Base-by-base conservation (phyloP, 257 asterid genomes). In the Haberlea rhodopensis region DNA sequence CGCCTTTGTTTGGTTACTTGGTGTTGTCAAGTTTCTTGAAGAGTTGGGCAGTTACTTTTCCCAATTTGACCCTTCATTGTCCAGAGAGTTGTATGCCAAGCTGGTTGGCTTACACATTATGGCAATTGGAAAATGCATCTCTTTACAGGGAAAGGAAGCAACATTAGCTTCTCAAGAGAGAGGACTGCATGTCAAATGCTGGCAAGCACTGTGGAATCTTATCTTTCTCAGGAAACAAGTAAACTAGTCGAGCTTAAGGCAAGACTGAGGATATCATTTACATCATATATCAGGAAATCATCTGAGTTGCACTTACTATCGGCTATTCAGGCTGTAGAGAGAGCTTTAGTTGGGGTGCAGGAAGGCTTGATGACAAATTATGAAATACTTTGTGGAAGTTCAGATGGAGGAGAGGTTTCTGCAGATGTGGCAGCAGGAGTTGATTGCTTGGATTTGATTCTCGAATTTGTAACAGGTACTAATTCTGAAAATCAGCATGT, bases 341-440 rank as follows among this genome's bases (percentile, higher is more conserved):
- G 98, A 84, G 96, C 98, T 74, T 62, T 92, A 79, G 89, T 84
- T 53, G 97, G 96, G 69, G 83, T 77, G 69, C 87, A 82, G 74
- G 87, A 82, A 62, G 85, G 84, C 67, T 72, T 76, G 74, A 66
- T 69, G 78, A 53, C 83, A 61, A 83, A 76, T 82, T 84, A 85
- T 76, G 90, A 87, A 72, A 76, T 92, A 70, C 67, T 65, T 71
- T 73, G 75, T 60, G 90, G 85, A 70, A 70, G 68, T 81, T 80
- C 71, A 46, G 71, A 76, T 73, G 95, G 91, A 75, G 91, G 91
- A 34, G 83, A 76, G 70, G 94, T 80, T 49, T 82, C 96, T 66
- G 69, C 82, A 57, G 59, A 71, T 63, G 96, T 87, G 74, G 96
- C 98, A 65, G 89, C 87, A 66, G 98, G 95, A 66, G 76, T 92